These are phyloP conservation scores for Saprolegnia parasitica DNA, from an alignment of 352 stramenopile genomes.

Conservation along the genomic window DNA sequence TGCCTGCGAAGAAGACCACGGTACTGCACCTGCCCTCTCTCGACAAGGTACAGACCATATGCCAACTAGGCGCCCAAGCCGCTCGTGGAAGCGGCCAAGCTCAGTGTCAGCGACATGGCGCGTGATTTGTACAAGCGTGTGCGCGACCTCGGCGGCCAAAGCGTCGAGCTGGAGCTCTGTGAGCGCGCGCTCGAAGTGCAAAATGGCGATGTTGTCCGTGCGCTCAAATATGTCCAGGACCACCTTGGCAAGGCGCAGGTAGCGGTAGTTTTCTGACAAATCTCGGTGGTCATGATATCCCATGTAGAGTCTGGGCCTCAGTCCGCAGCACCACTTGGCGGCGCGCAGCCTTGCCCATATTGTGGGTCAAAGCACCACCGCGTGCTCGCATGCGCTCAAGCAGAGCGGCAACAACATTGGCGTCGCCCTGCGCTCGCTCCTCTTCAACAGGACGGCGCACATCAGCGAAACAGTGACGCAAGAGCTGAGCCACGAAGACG, in stretches of 20 bases:
- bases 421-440: constrained; percentile 12
- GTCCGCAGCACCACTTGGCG: constrained; percentile 26
- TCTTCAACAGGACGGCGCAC: constrained; percentile 9
- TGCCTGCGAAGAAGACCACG: constrained; percentile 13
- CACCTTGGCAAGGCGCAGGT: constrained; percentile 23
- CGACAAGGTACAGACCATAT: background rate
- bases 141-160: constrained; percentile 24
- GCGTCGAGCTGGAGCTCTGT: constrained; percentile 24
- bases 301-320: constrained; percentile 18
- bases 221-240: constrained; percentile 27
- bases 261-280: background rate
- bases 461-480: background rate
- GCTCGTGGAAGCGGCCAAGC: background rate
- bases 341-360: constrained; percentile 23
- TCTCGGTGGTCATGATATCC: background rate
- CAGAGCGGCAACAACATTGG: constrained; percentile 22
- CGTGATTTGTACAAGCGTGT: constrained; percentile 23
- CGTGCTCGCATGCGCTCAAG: constrained; percentile 26
- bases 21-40: background rate
- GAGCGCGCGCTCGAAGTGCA: constrained; percentile 23
- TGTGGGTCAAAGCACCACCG: constrained; percentile 13
- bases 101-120: constrained; percentile 14
- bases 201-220: constrained; percentile 26
- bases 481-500: background rate
- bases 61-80: constrained; percentile 16